phyloP scores from a whole-genome alignment of 2,329 filamentous ascomycete genomes.

The Arthrobotrys musiformis region DNA sequence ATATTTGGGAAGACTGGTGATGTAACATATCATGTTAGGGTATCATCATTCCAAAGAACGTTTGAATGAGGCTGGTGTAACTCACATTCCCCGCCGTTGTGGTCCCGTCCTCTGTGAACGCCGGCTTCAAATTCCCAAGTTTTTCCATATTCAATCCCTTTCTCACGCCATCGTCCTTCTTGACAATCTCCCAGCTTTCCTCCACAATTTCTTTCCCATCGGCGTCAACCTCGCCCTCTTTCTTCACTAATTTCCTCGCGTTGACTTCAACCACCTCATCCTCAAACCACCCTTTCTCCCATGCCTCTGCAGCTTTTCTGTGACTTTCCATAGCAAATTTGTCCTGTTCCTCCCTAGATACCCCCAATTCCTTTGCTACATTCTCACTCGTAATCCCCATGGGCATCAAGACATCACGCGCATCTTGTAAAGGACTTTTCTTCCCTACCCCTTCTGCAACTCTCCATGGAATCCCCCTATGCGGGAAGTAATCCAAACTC shows the following conservation, averaged over 20 bases:
- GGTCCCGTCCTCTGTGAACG: conserved; percentile 78
- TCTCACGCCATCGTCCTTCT: conserved; percentile 84
- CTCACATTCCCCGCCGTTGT: conserved; percentile 82
- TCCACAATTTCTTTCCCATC: conserved; percentile 66
- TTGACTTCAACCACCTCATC: conserved; percentile 80
- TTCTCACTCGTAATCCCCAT: conserved; percentile 95
- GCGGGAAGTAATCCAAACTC: conserved; percentile 67
- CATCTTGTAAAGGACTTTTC: conserved; percentile 73
- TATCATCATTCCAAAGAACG: not conserved
- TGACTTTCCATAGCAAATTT: conserved; percentile 81
- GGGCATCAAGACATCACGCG: conserved; percentile 87
- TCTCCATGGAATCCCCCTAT: conserved; percentile 50
- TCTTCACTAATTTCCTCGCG: conserved; percentile 71
- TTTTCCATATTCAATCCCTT: conserved; percentile 74
- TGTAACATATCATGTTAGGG: not conserved
- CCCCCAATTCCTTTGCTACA: conserved; percentile 79
- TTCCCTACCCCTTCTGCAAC: conserved; percentile 60
- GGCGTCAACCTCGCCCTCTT: conserved; percentile 66
- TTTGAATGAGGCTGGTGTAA: not conserved
- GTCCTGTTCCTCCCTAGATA: conserved; percentile 81
- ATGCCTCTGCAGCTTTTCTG: conserved; percentile 76
- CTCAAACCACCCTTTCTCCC: conserved; percentile 76
- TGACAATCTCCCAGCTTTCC: conserved; percentile 72
- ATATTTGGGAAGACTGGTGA: conserved; percentile 75
- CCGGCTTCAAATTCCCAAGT: conserved; percentile 83